These are phyloP conservation scores for Didymella glomerata DNA, from an alignment of 2,329 filamentous ascomycete species.

Conservation along the genomic window DNA sequence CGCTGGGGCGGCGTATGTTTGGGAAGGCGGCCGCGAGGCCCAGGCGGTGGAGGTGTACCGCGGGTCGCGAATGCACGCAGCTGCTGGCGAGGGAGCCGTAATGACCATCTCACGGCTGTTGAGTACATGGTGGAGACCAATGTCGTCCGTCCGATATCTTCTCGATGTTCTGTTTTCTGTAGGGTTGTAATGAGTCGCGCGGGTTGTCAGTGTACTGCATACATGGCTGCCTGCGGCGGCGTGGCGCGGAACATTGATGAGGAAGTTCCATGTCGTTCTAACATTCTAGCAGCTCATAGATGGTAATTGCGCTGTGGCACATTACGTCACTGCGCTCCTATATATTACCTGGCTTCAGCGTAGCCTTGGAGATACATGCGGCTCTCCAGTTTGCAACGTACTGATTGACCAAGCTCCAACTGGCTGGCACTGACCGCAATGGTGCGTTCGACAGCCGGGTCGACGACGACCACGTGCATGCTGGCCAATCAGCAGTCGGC, in stretches of 20 bases:
- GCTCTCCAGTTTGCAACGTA: neutral
- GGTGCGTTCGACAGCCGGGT: neutral
- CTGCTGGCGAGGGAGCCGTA: conserved; percentile 38
- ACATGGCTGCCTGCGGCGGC: conserved; percentile 1
- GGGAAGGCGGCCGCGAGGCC: conserved; percentile 37
- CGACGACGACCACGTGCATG: too few relatives aligned
- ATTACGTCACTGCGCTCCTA: conserved; percentile 11
- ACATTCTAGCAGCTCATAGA: conserved; percentile 10
- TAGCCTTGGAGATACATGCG: too few relatives aligned
- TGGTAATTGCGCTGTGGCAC: neutral
- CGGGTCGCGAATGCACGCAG: conserved; percentile 37
- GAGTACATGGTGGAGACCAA: conserved; percentile 30
- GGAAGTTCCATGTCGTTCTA: conserved; percentile 12
- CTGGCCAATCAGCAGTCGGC: conserved; percentile 12
- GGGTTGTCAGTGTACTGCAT: neutral
- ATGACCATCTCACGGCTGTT: conserved; percentile 36
- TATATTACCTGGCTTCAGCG: too few relatives aligned
- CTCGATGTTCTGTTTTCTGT: neutral
- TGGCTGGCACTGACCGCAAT: neutral
- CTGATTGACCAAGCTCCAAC: too few relatives aligned
- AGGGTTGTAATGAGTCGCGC: neutral
- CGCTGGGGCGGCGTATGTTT: conserved; percentile 27
- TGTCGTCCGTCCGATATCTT: neutral
- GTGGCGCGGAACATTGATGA: conserved; percentile 2
- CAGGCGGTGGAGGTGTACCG: conserved; percentile 28